Percentiles rank a stretch among this genome's conserved stretches.
Conservation (phyloP, 345 rosid species). For the Lagerstroemia speciosa region DNA sequence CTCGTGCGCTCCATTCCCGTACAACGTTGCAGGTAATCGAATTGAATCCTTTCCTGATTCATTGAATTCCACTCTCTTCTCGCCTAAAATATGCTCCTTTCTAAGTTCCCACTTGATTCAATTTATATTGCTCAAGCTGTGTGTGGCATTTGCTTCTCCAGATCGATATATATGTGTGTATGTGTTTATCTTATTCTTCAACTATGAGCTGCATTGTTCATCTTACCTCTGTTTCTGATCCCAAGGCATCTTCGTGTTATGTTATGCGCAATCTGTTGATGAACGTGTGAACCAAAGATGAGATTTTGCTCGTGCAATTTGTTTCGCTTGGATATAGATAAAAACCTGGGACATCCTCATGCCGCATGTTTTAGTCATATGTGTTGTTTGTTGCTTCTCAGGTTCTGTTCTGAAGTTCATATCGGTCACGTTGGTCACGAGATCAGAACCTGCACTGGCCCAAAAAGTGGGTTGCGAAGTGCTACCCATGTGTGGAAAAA, state of each 20-base stretch:
- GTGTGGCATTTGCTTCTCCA: too few relatives aligned
- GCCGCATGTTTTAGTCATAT: not conserved
- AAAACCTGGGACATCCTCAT: too few relatives aligned
- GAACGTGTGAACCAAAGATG: not conserved
- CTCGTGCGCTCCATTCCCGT: slow-evolving; percentile 39
- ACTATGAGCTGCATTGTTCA: not conserved
- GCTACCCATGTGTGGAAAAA: slow-evolving; percentile 73
- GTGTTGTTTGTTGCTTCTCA: slow-evolving; percentile 11
- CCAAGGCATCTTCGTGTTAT: not conserved
- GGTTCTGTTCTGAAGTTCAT: slow-evolving; percentile 69
- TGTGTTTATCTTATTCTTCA: too few relatives aligned
- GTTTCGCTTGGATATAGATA: too few relatives aligned
- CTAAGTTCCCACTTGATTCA: not conserved
- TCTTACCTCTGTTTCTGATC: too few relatives aligned
- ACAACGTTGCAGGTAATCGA: slow-evolving; percentile 58
- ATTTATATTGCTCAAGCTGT: not conserved
- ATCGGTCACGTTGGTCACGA: slow-evolving; percentile 64
- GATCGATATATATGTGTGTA: too few relatives aligned
- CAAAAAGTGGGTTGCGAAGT: slow-evolving; percentile 51
- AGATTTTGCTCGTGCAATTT: not conserved
- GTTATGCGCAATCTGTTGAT: not conserved
- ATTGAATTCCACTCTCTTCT: not conserved
- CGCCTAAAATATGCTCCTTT: not conserved
- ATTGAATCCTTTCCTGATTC: not conserved
- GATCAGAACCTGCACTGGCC: slow-evolving; percentile 71